phyloP scores from a whole-genome alignment of 257 asterid genomes.

The Rhazya stricta region DNA sequence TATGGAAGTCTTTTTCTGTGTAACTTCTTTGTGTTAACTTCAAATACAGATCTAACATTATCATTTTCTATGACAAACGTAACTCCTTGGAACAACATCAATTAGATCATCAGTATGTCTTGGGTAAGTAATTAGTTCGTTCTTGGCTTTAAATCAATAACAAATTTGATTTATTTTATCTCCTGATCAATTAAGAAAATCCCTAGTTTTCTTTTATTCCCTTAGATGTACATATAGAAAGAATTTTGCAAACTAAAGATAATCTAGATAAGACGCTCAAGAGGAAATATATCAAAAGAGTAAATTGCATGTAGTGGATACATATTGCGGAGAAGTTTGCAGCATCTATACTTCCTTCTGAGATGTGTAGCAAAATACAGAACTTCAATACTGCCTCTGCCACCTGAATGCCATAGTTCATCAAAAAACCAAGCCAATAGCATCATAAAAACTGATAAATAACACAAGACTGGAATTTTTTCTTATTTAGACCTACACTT shows the following conservation, averaged over 20 bases:
- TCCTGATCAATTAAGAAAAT: background rate
- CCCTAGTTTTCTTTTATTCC: background rate
- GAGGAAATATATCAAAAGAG: background rate
- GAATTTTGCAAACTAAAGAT: background rate
- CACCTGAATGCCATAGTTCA: constrained; percentile 48
- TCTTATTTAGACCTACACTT: constrained; percentile 39
- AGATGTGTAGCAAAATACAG: constrained; percentile 77
- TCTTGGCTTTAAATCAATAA: background rate
- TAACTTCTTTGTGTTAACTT: background rate
- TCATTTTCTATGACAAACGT: background rate
- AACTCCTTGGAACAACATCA: background rate
- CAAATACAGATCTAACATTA: background rate
- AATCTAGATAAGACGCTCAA: constrained; percentile 1
- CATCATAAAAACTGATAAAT: background rate
- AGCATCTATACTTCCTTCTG: constrained; percentile 77
- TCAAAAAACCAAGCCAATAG: constrained; percentile 19
- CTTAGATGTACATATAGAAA: background rate
- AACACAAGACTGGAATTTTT: background rate
- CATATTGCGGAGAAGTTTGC: constrained; percentile 77
- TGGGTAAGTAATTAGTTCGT: background rate
- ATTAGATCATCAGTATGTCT: background rate
- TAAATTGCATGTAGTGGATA: constrained; percentile 48
- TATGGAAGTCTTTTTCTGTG: background rate
- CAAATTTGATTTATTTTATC: background rate
- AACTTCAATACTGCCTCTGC: constrained; percentile 61